phyloP scores from a whole-genome alignment of 192 early-diverging fungal genomes.

The Backusella psychrophila region DNA sequence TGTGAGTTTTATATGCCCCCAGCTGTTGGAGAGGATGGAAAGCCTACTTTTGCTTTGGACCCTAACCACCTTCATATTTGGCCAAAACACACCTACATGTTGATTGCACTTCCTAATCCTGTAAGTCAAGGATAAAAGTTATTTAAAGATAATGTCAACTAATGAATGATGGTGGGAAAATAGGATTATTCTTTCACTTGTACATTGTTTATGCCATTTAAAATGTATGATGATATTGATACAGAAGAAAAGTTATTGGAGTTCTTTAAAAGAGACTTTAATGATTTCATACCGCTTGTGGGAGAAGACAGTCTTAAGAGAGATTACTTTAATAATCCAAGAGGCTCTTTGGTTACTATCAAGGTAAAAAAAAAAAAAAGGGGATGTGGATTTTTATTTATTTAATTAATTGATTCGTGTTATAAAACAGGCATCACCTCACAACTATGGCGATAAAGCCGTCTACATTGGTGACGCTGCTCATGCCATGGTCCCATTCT shows the following conservation, averaged over 20 bases:
- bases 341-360: conserved; percentile 79
- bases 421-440: conserved; percentile 50
- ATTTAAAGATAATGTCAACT: background rate
- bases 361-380: conserved; percentile 54
- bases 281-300: conserved; percentile 76
- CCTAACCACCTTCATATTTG: conserved; percentile 96
- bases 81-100: conserved; percentile 95
- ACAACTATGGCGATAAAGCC: conserved; percentile 73
- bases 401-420: background rate
- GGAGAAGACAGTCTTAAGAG: conserved; percentile 65
- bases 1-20: conserved; percentile 91
- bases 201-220: conserved; percentile 95
- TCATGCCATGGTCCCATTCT: conserved; percentile 98
- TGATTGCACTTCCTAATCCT: conserved; percentile 95
- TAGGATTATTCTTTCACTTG: conserved; percentile 93
- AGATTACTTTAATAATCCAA: conserved; percentile 84
- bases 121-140: conserved; percentile 36
- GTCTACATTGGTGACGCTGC: conserved; percentile 95
- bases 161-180: background rate
- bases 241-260: conserved; percentile 56
- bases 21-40: conserved; percentile 45
- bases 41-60: conserved; percentile 76
- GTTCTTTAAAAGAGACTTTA: conserved; percentile 77
- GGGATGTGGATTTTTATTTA: background rate
- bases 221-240: conserved; percentile 72